Conservation (phyloP, 2,329 filamentous ascomycete genomes). For the Colletotrichum tropicicola region DNA sequence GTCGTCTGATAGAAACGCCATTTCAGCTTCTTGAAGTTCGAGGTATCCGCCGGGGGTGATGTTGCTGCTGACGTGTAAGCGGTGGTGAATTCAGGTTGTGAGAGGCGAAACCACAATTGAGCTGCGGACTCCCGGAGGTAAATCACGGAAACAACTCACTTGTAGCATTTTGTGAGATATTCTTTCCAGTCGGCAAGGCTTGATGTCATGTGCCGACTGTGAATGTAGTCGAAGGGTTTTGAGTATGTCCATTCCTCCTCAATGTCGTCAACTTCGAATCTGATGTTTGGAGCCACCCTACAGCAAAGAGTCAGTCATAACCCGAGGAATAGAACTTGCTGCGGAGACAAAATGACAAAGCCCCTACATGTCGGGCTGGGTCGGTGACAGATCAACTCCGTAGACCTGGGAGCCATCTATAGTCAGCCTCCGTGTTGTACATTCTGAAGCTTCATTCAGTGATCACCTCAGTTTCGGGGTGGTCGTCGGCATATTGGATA, state of each 20-base stretch:
- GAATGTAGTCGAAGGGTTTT: slow-evolving; percentile 44
- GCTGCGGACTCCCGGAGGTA: background rate
- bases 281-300: slow-evolving; percentile 52
- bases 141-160: slow-evolving; percentile 13
- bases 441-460: background rate
- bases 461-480: slow-evolving; percentile 40
- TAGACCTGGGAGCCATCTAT: slow-evolving; percentile 19
- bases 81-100: no score
- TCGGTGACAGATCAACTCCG: slow-evolving; percentile 42
- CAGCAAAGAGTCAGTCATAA: slow-evolving; percentile 32
- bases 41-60: background rate
- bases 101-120: background rate
- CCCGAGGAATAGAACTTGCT: slow-evolving; percentile 32
- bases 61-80: background rate
- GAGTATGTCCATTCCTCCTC: slow-evolving; percentile 43
- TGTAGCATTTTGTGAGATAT: slow-evolving; percentile 45
- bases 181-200: slow-evolving; percentile 41
- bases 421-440: background rate
- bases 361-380: slow-evolving; percentile 42
- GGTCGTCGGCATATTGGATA: slow-evolving; percentile 33
- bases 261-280: slow-evolving; percentile 50
- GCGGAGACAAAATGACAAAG: slow-evolving; percentile 32
- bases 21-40: background rate
- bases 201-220: background rate
- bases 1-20: background rate